Percentiles rank a stretch among this genome's conserved stretches.
These are phyloP conservation scores for Phytophthora hibernalis DNA, from an alignment of 352 stramenopile genomes.

Conservation along the genomic window DNA sequence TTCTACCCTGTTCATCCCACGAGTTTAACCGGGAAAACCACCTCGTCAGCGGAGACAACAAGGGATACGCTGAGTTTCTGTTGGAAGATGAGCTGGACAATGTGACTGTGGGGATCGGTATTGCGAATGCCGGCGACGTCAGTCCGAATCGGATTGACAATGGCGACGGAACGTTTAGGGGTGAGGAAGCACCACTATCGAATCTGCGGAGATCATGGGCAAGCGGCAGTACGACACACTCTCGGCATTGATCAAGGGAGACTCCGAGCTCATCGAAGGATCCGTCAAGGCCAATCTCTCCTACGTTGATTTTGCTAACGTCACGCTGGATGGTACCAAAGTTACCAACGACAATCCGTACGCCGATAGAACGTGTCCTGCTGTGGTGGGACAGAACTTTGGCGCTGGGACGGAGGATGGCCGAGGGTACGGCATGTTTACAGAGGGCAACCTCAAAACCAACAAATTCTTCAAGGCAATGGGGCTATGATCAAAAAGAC, in stretches of 20 bases:
- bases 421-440: slow-evolving; percentile 37
- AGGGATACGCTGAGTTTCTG: slow-evolving; percentile 61
- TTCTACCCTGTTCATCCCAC: slow-evolving; percentile 82
- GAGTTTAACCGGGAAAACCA: slow-evolving; percentile 74
- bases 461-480: slow-evolving; percentile 37
- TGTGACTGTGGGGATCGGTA: slow-evolving; percentile 47
- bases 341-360: slow-evolving; percentile 33
- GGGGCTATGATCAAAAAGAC: slow-evolving; percentile 11
- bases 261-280: slow-evolving; percentile 34
- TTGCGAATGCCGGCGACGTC: slow-evolving; percentile 57
- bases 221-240: slow-evolving; percentile 45
- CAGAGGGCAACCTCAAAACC: slow-evolving; percentile 38
- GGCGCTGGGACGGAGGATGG: slow-evolving; percentile 54
- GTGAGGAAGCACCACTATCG: slow-evolving; percentile 41
- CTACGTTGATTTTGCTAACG: slow-evolving; percentile 56
- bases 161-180: slow-evolving; percentile 51
- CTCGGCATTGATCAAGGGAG: slow-evolving; percentile 28
- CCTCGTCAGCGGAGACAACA: slow-evolving; percentile 86
- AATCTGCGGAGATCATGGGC: slow-evolving; percentile 59
- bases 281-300: slow-evolving; percentile 41
- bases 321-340: slow-evolving; percentile 30
- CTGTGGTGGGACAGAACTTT: slow-evolving; percentile 57
- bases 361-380: slow-evolving; percentile 44
- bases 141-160: slow-evolving; percentile 58
- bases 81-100: slow-evolving; percentile 44